phyloP scores from a whole-genome alignment of 108 stramenopile species.

The Cyclostephanos tholiformis region DNA sequence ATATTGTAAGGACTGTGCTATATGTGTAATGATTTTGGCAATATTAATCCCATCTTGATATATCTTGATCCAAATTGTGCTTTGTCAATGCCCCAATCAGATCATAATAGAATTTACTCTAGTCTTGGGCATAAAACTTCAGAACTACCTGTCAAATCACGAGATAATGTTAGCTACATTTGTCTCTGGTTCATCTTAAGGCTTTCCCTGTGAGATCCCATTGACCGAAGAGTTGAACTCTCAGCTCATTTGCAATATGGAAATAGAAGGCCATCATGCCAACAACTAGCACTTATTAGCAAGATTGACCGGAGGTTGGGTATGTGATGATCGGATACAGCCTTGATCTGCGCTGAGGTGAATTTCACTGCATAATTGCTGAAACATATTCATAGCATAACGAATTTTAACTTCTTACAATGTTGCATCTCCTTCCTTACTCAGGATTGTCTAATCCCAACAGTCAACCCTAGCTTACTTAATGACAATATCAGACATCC shows the following conservation, averaged over 20 bases:
- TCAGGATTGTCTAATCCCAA: constrained; percentile 62
- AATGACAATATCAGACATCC: constrained; percentile 31
- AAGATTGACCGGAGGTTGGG: constrained; percentile 40
- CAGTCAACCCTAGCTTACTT: constrained; percentile 49
- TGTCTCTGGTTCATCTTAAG: constrained; percentile 58
- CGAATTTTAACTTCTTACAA: neutral
- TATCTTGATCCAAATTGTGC: neutral
- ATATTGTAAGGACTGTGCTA: constrained; percentile 32
- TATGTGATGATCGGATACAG: constrained; percentile 66
- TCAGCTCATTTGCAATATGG: neutral
- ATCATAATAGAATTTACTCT: constrained; percentile 72
- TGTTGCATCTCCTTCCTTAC: neutral
- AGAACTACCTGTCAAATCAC: constrained; percentile 48
- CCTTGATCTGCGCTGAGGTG: constrained; percentile 69
- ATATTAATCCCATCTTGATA: neutral
- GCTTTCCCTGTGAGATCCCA: constrained; percentile 70
- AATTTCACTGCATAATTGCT: constrained; percentile 6
- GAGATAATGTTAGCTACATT: constrained; percentile 54
- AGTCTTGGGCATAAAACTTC: constrained; percentile 75
- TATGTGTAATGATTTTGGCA: neutral
- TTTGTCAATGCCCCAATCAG: constrained; percentile 2
- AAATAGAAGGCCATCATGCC: neutral
- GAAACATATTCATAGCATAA: neutral
- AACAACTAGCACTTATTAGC: neutral
- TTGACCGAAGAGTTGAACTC: constrained; percentile 42